Base-by-base conservation (phyloP, 2,329 filamentous ascomycete genomes). In the Chaetoscypha palmicola region DNA sequence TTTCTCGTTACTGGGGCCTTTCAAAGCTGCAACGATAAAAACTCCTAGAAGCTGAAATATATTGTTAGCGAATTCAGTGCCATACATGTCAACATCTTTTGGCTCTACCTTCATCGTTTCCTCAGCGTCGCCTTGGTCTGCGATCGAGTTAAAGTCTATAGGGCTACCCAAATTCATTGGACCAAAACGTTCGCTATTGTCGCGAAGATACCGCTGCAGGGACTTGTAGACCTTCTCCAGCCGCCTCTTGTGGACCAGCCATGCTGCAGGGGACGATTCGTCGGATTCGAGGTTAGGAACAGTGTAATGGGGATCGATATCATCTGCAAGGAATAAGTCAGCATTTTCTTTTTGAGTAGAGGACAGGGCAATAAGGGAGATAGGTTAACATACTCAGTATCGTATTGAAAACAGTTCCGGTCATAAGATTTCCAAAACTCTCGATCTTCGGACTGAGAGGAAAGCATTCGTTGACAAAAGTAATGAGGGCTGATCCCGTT, bases 241-340 rank as follows among this genome's bases (percentile, higher is more conserved):
- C 49, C 70, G 75, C 47, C 71, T 68, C 57, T 65, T 75, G 70
- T 58, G 71, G 66, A 38, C 52, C 23, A 62, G 32, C 59, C 59
- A 62, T 56, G 57, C 57, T 19, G 58, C 52, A 8, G 54, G 46
- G 26, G 48, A 52, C 66, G 45, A 73, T 59, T 56, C 71, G 69
- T 47, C 66, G n/a, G n/a, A n/a, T 62, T 37, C 70, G 43, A 81
- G 71, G 48, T 76, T 68, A 0, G 68, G 65, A 22, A 71, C 68
- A 57, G 76, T 71, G 57, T 79, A 83, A 47, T 71, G 66, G 24
- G 69, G 58, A 53, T 81, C 76, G 37, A 83, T 64, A 55, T 79
- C 72, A 58, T 79, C 76, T 58, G 66, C 64, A 35, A 74, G 68
- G 40, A 71, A 66, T 39, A n/a, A 40, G n/a, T 56, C 45, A 58